phyloP scores from a whole-genome alignment of 208 protist species.

The Trypanosoma conorhini region DNA sequence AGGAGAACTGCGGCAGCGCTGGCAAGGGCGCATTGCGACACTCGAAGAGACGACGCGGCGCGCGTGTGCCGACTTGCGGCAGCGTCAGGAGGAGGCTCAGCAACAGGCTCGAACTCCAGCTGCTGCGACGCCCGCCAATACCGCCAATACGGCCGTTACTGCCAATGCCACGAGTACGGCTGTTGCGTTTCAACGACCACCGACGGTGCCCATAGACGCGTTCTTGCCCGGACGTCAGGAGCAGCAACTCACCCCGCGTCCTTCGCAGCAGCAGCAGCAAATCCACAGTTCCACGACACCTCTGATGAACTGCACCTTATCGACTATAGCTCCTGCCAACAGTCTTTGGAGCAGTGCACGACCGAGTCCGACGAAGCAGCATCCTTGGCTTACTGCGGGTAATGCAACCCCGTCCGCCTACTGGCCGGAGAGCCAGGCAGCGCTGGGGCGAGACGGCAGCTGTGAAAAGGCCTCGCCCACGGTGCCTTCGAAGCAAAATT shows the following conservation, averaged over 20 bases:
- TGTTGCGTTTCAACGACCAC: background rate
- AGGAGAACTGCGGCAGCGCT: slow-evolving; percentile 10
- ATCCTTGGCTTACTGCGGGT: background rate
- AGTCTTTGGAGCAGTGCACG: slow-evolving; percentile 20
- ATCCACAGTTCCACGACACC: background rate
- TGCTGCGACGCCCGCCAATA: background rate
- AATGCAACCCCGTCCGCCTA: background rate
- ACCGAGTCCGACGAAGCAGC: slow-evolving; percentile 4
- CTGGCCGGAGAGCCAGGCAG: background rate
- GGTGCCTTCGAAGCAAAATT: background rate
- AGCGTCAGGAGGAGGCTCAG: slow-evolving; percentile 2
- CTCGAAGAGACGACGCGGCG: slow-evolving; percentile 14
- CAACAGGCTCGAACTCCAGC: background rate
- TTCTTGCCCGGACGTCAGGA: slow-evolving; percentile 23
- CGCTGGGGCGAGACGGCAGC: background rate
- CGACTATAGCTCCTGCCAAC: slow-evolving; percentile 23
- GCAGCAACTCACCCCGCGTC: slow-evolving; percentile 6
- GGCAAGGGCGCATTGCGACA: slow-evolving; percentile 16
- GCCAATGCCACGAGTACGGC: too few relatives aligned
- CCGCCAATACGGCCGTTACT: too few relatives aligned
- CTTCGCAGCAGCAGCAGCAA: background rate
- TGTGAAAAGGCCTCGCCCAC: background rate
- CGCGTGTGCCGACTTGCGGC: slow-evolving; percentile 13
- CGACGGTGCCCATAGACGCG: slow-evolving; percentile 2
- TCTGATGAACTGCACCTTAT: slow-evolving; percentile 10